Base-by-base conservation (phyloP, 2,329 filamentous ascomycete genomes). In the Blumeria hordei region DNA sequence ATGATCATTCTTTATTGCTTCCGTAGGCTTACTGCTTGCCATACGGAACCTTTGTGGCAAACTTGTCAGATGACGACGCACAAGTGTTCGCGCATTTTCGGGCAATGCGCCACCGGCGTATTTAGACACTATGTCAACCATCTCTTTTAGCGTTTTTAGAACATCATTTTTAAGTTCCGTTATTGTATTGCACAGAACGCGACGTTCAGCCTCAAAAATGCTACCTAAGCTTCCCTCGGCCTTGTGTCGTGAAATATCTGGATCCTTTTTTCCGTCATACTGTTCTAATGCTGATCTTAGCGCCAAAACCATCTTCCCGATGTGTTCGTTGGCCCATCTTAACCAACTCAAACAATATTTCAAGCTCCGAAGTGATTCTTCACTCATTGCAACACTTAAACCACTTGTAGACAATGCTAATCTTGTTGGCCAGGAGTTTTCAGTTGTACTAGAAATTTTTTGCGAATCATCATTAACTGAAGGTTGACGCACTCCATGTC, bases 41-140 rank as follows among this genome's bases (percentile, higher is more conserved):
- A 86, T 69, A 58, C 80, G 80, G 72, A 90, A 94, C 33, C 88
- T 77, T 64, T 85, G 81, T 0, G 90, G 90, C 1, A 96, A 73
- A 52, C 83, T 88, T 34, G 85, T 84, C 5, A 96, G 74, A 65
- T 94, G 88, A 11, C 80, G 76, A 57, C 85, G 81, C 11, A 98
- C 90, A 14, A 96, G 76, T 28, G 82, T 75, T 36, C 83, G 75
- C 0, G 90, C 90, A 60, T 95, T 94, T 55, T 92, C 85, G 0
- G 92, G 90, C 2, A 98, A 71, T 0, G 88, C 86, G 41, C 87
- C 86, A n/a, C 88, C 88, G 0, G 88, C 85, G 62, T 94, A 94
- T 60, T 82, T 86, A 55, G 85, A 93, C 0, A 98, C 86, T 6
- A 84, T 82, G 58, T 85, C 79, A 41, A 94, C 85, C 34, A 88